A percentile compares a stretch with the other conserved stretches of the same genome.
These are phyloP conservation scores for Coemansia sp. DNA, from an alignment of 371 early-diverging fungal genomes.

Conservation along the genomic window DNA sequence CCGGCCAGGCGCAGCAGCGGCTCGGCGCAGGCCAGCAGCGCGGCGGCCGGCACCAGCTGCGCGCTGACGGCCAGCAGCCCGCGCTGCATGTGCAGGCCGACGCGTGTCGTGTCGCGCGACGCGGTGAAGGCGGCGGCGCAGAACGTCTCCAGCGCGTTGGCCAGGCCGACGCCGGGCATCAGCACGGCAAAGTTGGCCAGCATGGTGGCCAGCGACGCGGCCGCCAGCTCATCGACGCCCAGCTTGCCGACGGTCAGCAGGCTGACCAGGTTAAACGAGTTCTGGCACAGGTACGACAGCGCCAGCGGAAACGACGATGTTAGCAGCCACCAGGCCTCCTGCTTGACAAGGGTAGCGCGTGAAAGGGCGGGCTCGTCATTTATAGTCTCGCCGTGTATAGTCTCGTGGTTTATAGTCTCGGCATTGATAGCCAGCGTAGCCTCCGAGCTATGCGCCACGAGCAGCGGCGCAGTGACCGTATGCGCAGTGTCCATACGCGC, in stretches of 20 bases:
- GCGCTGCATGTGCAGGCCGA: constrained; percentile 83
- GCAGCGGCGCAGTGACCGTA: too few species aligned
- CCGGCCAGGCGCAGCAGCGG: constrained; percentile 24
- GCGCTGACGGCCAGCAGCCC: constrained; percentile 71
- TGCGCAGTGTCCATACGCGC: too few species aligned
- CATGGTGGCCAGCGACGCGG: constrained; percentile 75
- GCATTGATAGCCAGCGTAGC: too few species aligned
- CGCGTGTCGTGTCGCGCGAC: constrained; percentile 63
- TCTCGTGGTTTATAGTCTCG: constrained; percentile 1
- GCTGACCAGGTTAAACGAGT: constrained; percentile 62
- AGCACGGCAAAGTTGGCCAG: constrained; percentile 81
- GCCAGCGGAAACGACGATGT: constrained; percentile 62
- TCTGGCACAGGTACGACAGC: constrained; percentile 64
- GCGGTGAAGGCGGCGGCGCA: constrained; percentile 84
- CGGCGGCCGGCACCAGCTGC: constrained; percentile 57
- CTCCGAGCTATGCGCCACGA: too few species aligned
- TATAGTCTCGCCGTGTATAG: constrained; percentile 1
- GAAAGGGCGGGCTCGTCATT: constrained; percentile 29
- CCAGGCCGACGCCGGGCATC: constrained; percentile 74
- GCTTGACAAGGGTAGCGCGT: constrained; percentile 22
- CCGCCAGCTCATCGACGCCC: constrained; percentile 70
- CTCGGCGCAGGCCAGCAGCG: constrained; percentile 42
- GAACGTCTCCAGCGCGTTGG: constrained; percentile 84
- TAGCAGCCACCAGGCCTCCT: constrained; percentile 53
- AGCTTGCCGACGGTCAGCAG: constrained; percentile 64